Evolutionary conservation across 768 basidiomycete genomes (phyloP).

Genomic region (Lentinula sp.): DNA sequence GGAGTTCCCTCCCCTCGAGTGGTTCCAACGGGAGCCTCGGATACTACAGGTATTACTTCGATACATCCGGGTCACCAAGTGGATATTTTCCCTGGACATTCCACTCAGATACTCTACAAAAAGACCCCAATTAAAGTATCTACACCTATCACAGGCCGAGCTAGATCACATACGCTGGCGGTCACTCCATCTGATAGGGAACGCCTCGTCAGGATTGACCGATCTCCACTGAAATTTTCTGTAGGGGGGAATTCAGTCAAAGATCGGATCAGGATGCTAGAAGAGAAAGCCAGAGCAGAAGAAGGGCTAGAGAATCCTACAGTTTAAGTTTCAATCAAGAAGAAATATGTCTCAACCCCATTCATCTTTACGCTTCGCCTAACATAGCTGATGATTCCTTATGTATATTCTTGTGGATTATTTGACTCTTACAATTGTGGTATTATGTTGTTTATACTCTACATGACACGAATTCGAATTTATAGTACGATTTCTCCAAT

Average conservation of each 20-base stretch:
- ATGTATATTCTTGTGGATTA: too few species aligned
- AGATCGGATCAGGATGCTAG: constrained; percentile 34
- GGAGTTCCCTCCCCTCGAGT: not conserved
- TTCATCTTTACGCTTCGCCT: too few species aligned
- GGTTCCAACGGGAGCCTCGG: not conserved
- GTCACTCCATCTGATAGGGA: not conserved
- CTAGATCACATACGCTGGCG: not conserved
- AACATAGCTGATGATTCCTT: too few species aligned
- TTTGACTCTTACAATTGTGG: too few species aligned
- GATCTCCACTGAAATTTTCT: not conserved
- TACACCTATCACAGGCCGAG: not conserved
- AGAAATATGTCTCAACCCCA: too few species aligned
- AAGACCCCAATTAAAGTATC: too few species aligned
- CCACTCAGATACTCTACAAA: not conserved
- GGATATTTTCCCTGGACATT: not conserved
- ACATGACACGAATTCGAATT: too few species aligned
- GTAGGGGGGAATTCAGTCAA: constrained; percentile 26
- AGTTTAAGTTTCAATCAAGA: too few species aligned
- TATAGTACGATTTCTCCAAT: not conserved
- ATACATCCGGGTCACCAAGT: too few species aligned
- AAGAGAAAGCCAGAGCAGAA: constrained; percentile 15
- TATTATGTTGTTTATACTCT: too few species aligned
- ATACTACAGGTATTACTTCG: not conserved
- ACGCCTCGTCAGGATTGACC: not conserved
- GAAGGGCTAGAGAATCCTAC: not conserved